phyloP scores from a whole-genome alignment of 2,329 filamentous ascomycete genomes.

The Nigrospora oryzae region DNA sequence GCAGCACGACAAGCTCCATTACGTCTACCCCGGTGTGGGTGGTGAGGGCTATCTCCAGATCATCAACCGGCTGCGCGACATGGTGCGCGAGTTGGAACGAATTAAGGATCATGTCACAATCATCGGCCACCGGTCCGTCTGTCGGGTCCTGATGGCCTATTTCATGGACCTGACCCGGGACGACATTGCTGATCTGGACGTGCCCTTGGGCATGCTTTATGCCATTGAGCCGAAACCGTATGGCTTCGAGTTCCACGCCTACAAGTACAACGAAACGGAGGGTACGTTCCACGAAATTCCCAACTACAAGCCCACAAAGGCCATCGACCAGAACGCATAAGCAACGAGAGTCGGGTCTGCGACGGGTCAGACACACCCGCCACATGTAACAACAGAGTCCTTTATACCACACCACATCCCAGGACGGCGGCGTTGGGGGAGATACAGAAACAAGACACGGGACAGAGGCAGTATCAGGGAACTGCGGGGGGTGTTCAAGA shows the following conservation, averaged over 20 bases:
- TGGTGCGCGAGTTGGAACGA: slow-evolving; percentile 94
- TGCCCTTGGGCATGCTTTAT: slow-evolving; percentile 88
- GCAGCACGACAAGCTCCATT: slow-evolving; percentile 80
- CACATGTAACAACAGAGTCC: too few relatives aligned
- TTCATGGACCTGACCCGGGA: slow-evolving; percentile 88
- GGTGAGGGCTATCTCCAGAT: slow-evolving; percentile 96
- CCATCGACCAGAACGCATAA: slow-evolving; percentile 30
- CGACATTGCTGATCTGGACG: slow-evolving; percentile 89
- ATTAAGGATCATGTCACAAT: slow-evolving; percentile 94
- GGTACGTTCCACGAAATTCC: slow-evolving; percentile 80
- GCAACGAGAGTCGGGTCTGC: neutral
- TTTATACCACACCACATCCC: too few relatives aligned
- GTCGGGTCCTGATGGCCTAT: slow-evolving; percentile 87
- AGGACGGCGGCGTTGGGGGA: too few relatives aligned
- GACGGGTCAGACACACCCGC: too few relatives aligned
- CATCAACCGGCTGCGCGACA: slow-evolving; percentile 87
- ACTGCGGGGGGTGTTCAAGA: too few relatives aligned
- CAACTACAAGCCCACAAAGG: slow-evolving; percentile 69
- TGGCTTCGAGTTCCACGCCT: slow-evolving; percentile 93
- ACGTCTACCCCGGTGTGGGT: slow-evolving; percentile 91
- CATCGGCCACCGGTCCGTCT: slow-evolving; percentile 86
- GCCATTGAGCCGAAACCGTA: slow-evolving; percentile 97
- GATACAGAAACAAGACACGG: too few relatives aligned
- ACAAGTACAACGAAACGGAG: slow-evolving; percentile 71
- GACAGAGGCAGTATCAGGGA: too few relatives aligned